These are phyloP conservation scores for Panaeolus cyanescens DNA, from an alignment of 768 basidiomycete genomes.

Conservation along the genomic window DNA sequence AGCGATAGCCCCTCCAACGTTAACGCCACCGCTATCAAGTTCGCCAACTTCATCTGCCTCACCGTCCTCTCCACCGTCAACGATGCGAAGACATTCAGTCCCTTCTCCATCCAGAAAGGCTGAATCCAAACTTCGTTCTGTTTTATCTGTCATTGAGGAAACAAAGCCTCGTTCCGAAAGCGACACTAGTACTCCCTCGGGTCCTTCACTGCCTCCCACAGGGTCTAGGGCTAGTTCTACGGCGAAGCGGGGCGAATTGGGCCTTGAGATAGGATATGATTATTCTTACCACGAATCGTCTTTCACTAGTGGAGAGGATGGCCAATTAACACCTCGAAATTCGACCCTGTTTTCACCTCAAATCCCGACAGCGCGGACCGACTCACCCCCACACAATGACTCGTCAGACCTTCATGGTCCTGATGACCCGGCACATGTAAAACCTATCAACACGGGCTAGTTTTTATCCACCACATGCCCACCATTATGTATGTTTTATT, in stretches of 20 bases:
- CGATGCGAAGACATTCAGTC: constrained; percentile 52
- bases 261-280: constrained; percentile 37
- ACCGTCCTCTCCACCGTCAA: constrained; percentile 42
- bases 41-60: constrained; percentile 49
- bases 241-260: constrained; percentile 28
- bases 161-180: constrained; percentile 37
- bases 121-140: constrained; percentile 68
- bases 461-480: constrained; percentile 6
- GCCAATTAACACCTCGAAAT: constrained; percentile 28
- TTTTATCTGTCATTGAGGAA: constrained; percentile 77
- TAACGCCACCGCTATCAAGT: constrained; percentile 50
- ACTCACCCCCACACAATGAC: constrained; percentile 19
- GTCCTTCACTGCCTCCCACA: constrained; percentile 22
- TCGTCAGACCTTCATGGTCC: constrained; percentile 21
- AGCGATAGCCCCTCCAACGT: constrained; percentile 38
- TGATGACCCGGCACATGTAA: constrained; percentile 21
- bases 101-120: constrained; percentile 53
- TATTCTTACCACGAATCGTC: constrained; percentile 42
- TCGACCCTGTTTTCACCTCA: constrained; percentile 26
- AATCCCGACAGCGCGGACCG: constrained; percentile 27
- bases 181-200: constrained; percentile 13
- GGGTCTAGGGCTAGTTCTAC: constrained; percentile 21
- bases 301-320: constrained; percentile 23
- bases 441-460: constrained; percentile 12
- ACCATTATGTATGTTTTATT: constrained; percentile 21